Evolutionary conservation across 345 rosid species (phyloP).

Genomic region (Salix koriyanagi): DNA sequence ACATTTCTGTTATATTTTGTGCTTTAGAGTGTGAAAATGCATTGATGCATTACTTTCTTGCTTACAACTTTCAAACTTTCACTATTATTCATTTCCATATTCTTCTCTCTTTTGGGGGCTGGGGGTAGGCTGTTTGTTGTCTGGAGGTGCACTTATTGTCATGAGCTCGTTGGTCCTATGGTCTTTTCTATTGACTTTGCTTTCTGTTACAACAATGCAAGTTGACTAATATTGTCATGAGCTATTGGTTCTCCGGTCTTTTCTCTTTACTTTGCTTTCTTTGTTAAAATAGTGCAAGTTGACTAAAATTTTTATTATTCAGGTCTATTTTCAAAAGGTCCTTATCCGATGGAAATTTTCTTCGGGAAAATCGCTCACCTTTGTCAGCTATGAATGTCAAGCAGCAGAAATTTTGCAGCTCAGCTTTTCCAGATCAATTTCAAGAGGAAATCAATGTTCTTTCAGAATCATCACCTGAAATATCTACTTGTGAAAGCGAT

Average conservation of each 20-base stretch:
- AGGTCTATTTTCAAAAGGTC: conserved; percentile 79
- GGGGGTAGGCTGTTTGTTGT: background rate
- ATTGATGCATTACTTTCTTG: conserved; percentile 1
- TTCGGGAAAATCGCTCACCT: conserved; percentile 42
- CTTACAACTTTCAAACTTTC: background rate
- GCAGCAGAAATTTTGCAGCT: conserved; percentile 41
- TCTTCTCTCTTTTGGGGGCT: background rate
- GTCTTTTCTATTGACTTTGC: background rate
- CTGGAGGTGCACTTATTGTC: background rate
- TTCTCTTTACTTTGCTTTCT: background rate
- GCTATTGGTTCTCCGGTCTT: background rate
- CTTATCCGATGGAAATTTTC: conserved; percentile 88
- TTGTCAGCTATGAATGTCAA: conserved; percentile 43
- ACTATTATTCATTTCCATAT: background rate
- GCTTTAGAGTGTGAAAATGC: background rate
- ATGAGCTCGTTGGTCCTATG: background rate
- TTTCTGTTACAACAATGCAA: no score
- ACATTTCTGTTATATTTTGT: background rate
- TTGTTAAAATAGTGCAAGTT: background rate
- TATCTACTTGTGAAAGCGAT: conserved; percentile 69
- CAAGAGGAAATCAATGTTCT: conserved; percentile 42
- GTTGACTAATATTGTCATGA: background rate
- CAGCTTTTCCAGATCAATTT: conserved; percentile 42
- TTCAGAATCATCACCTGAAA: conserved; percentile 85
- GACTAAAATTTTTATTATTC: conserved; percentile 15